phyloP scores from a whole-genome alignment of 164 flowering plant genomes.

The Magnolia sinica region DNA sequence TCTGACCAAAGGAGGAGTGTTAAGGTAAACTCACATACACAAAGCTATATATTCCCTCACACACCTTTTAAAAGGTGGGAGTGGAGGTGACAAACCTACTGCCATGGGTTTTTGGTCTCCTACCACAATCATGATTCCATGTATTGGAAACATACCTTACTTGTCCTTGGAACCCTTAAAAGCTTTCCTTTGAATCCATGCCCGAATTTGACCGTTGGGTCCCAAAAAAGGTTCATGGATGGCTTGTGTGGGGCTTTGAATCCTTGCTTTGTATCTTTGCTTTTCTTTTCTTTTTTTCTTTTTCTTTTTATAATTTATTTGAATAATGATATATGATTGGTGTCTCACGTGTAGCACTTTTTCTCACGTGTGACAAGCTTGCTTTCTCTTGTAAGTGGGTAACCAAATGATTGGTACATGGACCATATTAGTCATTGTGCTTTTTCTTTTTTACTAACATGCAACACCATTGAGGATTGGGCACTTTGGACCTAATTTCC shows the following conservation, averaged over 20 bases:
- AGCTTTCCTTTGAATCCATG: conserved; percentile 21
- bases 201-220: conserved; percentile 29
- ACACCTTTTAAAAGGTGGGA: conserved; percentile 6
- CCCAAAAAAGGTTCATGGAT: background rate
- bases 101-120: conserved; percentile 23
- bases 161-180: conserved; percentile 15
- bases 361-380: background rate
- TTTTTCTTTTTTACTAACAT: background rate
- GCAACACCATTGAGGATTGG: too few species aligned
- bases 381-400: conserved; percentile 6
- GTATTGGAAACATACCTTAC: conserved; percentile 50
- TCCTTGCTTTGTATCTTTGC: background rate
- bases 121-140: conserved; percentile 28
- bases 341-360: background rate
- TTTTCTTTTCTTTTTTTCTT: background rate
- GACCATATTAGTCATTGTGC: background rate
- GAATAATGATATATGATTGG: background rate
- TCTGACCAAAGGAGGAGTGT: conserved; percentile 5
- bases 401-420: conserved; percentile 8
- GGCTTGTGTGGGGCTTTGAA: background rate
- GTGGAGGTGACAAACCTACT: conserved; percentile 18
- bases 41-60: background rate
- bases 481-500: too few species aligned
- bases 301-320: background rate
- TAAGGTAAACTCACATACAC: conserved; percentile 10